Evolutionary conservation across 139 green algal genomes (phyloP).

Genomic region (Chlamydomonas incerta): DNA sequence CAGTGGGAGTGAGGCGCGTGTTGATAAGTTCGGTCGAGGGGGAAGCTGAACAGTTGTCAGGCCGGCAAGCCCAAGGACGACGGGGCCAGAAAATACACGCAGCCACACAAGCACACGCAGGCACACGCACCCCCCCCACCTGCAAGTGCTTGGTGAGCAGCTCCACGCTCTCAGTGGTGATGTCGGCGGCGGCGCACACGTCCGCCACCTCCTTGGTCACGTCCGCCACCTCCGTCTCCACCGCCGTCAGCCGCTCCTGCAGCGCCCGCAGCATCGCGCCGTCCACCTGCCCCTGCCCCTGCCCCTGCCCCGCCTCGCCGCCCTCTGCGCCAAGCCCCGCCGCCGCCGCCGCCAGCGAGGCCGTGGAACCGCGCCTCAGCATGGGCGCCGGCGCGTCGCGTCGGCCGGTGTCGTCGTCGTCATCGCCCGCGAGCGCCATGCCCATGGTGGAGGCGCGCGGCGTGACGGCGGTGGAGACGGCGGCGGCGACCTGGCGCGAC

Average conservation of each 20-base stretch:
- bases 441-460: no score
- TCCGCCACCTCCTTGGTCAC: conserved; percentile 7
- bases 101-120: no score
- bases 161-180: conserved; percentile 31
- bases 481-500: not conserved
- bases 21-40: no score
- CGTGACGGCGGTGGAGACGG: not conserved
- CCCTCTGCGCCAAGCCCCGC: no score
- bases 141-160: conserved; percentile 20
- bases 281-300: no score
- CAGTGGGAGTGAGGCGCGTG: no score
- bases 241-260: conserved; percentile 1
- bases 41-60: no score
- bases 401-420: not conserved
- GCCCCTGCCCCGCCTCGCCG: no score
- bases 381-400: not conserved
- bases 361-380: no score
- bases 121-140: not conserved
- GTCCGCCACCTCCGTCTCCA: conserved; percentile 6
- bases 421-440: not conserved
- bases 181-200: not conserved
- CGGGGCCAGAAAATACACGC: no score
- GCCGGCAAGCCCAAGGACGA: no score
- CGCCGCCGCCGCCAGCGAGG: no score
- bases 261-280: not conserved